Evolutionary conservation across 1,139 yeast genomes (phyloP).

Genomic region (Magnusiomyces starmeri): DNA sequence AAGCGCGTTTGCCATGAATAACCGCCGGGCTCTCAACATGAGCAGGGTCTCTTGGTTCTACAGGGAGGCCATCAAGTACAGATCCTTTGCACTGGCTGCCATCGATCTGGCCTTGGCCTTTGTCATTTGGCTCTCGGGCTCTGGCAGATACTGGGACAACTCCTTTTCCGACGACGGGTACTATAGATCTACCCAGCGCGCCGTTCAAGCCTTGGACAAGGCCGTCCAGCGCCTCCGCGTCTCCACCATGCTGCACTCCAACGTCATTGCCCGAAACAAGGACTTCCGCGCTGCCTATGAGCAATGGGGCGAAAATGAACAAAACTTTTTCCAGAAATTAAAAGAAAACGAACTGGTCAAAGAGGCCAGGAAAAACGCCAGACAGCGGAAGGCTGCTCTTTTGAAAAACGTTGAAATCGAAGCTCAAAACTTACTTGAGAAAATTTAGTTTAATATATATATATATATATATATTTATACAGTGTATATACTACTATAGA

Average conservation of each 20-base stretch:
- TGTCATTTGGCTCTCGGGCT: slow-evolving; percentile 19
- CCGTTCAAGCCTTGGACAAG: slow-evolving; percentile 3
- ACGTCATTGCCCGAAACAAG: slow-evolving; percentile 11
- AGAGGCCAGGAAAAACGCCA: slow-evolving; percentile 14
- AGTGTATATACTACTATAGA: background rate
- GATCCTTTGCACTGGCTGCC: slow-evolving; percentile 17
- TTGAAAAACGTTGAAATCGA: slow-evolving; percentile 11
- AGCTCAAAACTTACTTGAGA: slow-evolving; percentile 8
- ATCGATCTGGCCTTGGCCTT: slow-evolving; percentile 18
- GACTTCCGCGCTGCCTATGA: slow-evolving; percentile 10
- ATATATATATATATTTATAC: background rate
- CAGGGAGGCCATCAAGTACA: slow-evolving; percentile 17
- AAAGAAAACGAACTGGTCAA: slow-evolving; percentile 5
- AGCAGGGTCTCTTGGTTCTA: slow-evolving; percentile 20
- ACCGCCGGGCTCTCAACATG: slow-evolving; percentile 12
- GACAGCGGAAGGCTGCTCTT: slow-evolving; percentile 7
- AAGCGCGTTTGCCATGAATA: slow-evolving; percentile 7
- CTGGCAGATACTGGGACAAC: slow-evolving; percentile 22
- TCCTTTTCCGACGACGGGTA: slow-evolving; percentile 11
- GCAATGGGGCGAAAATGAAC: slow-evolving; percentile 10
- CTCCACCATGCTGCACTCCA: slow-evolving; percentile 13
- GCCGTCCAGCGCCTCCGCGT: slow-evolving; percentile 11
- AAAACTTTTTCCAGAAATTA: background rate
- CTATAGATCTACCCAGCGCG: slow-evolving; percentile 5
- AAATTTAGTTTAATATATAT: background rate